Percentiles rank a stretch among this genome's conserved stretches.
Conservation (phyloP, 257 asterid species). For the Gentiana macrophylla region DNA sequence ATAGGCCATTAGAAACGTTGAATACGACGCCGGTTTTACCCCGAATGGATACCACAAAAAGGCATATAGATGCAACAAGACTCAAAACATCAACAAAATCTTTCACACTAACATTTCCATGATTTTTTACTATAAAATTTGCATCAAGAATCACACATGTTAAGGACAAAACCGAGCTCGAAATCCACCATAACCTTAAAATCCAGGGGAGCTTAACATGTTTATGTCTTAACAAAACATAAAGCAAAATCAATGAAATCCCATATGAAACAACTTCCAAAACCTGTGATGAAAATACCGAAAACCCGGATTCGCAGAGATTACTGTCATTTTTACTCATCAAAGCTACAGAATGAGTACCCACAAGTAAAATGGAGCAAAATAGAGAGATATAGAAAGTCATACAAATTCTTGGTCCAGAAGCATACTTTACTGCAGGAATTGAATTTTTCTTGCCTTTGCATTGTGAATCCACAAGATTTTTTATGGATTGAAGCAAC, state of each 20-base stretch:
- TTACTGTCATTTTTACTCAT: slow-evolving; percentile 16
- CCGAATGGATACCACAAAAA: slow-evolving; percentile 42
- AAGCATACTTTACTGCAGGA: slow-evolving; percentile 28
- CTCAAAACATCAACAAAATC: slow-evolving; percentile 36
- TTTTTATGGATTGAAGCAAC: slow-evolving; percentile 28
- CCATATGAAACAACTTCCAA: slow-evolving; percentile 54
- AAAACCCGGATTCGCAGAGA: slow-evolving; percentile 33
- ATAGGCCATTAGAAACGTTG: slow-evolving; percentile 20
- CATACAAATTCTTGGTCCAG: slow-evolving; percentile 29
- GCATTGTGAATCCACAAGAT: slow-evolving; percentile 19
- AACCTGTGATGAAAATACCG: slow-evolving; percentile 44
- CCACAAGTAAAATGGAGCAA: slow-evolving; percentile 44
- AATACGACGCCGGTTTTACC: slow-evolving; percentile 41
- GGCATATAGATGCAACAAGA: slow-evolving; percentile 43
- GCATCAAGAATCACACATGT: slow-evolving; percentile 40
- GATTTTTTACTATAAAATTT: slow-evolving; percentile 19
- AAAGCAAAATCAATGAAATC: slow-evolving; percentile 37
- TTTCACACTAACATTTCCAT: slow-evolving; percentile 23
- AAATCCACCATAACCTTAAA: slow-evolving; percentile 76
- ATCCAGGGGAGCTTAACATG: slow-evolving; percentile 48
- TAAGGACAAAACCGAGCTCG: slow-evolving; percentile 54
- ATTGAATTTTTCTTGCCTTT: slow-evolving; percentile 27
- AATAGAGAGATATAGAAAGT: slow-evolving; percentile 43
- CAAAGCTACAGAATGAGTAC: slow-evolving; percentile 28
- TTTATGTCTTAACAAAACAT: slow-evolving; percentile 20